Evolutionary conservation across 768 basidiomycete genomes (phyloP).

Genomic region (Rhodosporidiobolus odoratus): DNA sequence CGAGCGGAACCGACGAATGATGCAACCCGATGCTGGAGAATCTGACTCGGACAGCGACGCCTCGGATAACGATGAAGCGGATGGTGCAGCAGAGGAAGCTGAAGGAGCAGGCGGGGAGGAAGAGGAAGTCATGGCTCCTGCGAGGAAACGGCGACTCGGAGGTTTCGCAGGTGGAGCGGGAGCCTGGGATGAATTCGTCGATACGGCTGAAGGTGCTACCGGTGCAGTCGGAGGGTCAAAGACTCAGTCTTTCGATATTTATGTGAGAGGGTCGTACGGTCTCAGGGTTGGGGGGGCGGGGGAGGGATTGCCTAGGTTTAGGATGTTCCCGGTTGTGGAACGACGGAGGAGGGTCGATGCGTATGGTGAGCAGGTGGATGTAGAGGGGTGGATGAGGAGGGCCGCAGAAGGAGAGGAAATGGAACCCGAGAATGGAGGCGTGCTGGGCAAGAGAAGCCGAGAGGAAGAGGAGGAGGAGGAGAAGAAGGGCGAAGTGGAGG

Average conservation of each 20-base stretch:
- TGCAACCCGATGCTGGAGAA: conserved; percentile 76
- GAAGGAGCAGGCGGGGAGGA: conserved; percentile 53
- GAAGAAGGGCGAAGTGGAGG: conserved; percentile 36
- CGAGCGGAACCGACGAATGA: conserved; percentile 74
- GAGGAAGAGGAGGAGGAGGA: conserved; percentile 68
- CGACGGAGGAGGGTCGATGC: conserved; percentile 86
- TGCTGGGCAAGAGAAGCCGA: conserved; percentile 60
- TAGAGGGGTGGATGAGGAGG: conserved; percentile 90
- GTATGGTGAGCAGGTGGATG: conserved; percentile 91
- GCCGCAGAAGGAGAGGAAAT: conserved; percentile 86
- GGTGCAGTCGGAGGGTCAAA: conserved; percentile 48
- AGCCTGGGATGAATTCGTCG: conserved; percentile 36
- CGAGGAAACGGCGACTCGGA: conserved; percentile 43
- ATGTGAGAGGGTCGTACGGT: conserved; percentile 51
- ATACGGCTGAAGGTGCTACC: background rate
- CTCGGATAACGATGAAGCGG: conserved; percentile 52
- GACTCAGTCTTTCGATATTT: conserved; percentile 95
- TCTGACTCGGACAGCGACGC: conserved; percentile 45
- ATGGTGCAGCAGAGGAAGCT: conserved; percentile 58
- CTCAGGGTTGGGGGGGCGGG: background rate
- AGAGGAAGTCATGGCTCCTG: conserved; percentile 45
- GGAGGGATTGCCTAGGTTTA: conserved; percentile 55
- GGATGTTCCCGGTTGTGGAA: conserved; percentile 97
- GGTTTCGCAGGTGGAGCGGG: conserved; percentile 26
- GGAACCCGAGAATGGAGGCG: conserved; percentile 56